Percentiles rank a stretch among this genome's conserved stretches.
Evolutionary conservation across 768 basidiomycete genomes (phyloP).

Genomic region (Boletus rubroflammeus): DNA sequence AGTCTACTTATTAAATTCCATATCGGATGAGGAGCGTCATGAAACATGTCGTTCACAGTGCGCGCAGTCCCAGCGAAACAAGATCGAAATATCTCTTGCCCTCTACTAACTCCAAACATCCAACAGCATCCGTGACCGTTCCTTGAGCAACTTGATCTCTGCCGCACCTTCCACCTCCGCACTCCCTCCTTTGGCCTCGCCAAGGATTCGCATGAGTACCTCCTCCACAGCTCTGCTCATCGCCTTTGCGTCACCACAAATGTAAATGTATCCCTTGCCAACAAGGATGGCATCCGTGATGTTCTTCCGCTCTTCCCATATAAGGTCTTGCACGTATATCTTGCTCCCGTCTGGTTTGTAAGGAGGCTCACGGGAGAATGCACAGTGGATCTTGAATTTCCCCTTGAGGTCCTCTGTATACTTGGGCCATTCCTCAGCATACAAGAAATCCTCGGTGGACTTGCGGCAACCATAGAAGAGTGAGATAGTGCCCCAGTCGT

Average conservation of each 20-base stretch:
- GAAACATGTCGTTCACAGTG: conserved; percentile 5
- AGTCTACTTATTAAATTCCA: conserved; percentile 20
- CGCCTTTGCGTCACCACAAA: conserved; percentile 94
- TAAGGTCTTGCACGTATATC: conserved; percentile 97
- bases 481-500: conserved; percentile 92
- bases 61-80: not conserved
- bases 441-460: conserved; percentile 87
- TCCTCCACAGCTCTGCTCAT: conserved; percentile 98
- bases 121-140: conserved; percentile 79
- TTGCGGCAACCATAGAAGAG: conserved; percentile 97
- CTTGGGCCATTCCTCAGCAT: conserved; percentile 91
- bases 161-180: conserved; percentile 85
- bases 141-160: conserved; percentile 94
- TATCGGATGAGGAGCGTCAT: conserved; percentile 8
- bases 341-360: conserved; percentile 89
- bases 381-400: conserved; percentile 84
- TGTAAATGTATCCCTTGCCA: conserved; percentile 96
- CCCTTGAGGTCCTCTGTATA: conserved; percentile 85
- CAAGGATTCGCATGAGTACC: conserved; percentile 75
- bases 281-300: conserved; percentile 88
- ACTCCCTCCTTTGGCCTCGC: conserved; percentile 89
- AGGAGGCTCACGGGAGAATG: conserved; percentile 87
- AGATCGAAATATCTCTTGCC: not conserved
- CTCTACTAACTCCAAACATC: conserved; percentile 88
- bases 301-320: conserved; percentile 82